Base-by-base conservation (phyloP, 139 green algal species). In the Chlamydomonas sphaeroides region DNA sequence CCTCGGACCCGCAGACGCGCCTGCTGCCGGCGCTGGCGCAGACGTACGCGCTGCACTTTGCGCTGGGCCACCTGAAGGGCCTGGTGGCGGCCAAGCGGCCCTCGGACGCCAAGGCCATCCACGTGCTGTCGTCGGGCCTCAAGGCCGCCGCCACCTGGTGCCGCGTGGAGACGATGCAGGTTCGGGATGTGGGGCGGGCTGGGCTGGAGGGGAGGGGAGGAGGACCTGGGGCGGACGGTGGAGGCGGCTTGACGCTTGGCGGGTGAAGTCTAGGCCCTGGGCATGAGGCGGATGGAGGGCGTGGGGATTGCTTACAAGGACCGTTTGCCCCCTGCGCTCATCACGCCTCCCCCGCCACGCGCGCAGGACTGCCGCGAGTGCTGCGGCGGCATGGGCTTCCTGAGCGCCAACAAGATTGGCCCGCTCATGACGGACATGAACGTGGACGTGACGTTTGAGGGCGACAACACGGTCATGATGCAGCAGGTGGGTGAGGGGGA, bases 381-480 rank as follows among this genome's bases (percentile, higher is more conserved):
- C 85, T 98, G 94, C 81, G 94, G 94, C 4, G 94, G 93, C 67
- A 88, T 92, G 91, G 94, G 95, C 70, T 95, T 98, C 80, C 80
- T 95, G 66, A 86, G 94, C 4, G 89, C 83, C 57, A 98, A 98
- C 89, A 90, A 92, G 68, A 98, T 98, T 33, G 95, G 93, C 1
- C 89, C 92, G 17, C 90, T 97, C 86, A 91, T 79, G 67, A 97
- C 87, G 48, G 95, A 98, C 90, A 96, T 95, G 86, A 92, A 98
- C 67, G 93, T 98, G 41, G 95, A 97, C 74, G 84, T 92, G 23
- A 98, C 95, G 5, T 98, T 98, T 81, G 95, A 98, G 88, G 95
- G 95, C 53, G 95, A 97, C 89, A 98, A 98, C 91, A 97, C 95
- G 0, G 95, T 98, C 49, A 89, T 98, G 79, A 98, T 98, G 95